Percentiles rank a stretch among this genome's conserved stretches.
Evolutionary conservation across 1,284 basidiomycete genomes (phyloP).

Genomic region (Wallemia hederae): DNA sequence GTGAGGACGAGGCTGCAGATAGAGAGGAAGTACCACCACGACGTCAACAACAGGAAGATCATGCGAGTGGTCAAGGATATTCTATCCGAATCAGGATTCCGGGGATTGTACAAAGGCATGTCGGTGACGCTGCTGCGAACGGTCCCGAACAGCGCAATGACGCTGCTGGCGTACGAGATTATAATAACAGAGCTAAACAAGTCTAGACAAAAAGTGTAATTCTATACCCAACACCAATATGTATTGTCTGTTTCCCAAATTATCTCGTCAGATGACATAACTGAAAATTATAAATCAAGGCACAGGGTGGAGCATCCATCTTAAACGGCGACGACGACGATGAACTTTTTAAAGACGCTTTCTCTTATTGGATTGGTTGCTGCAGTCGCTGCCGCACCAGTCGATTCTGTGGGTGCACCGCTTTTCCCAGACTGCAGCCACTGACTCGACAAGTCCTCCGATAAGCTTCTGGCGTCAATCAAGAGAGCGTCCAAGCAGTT

Average conservation of each 20-base stretch:
- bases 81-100: conserved; percentile 49
- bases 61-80: conserved; percentile 44
- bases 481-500: neutral
- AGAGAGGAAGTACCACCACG: conserved; percentile 15
- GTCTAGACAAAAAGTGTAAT: neutral
- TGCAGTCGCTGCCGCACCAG: neutral
- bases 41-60: conserved; percentile 19
- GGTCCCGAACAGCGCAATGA: conserved; percentile 75
- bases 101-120: conserved; percentile 59
- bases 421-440: too few species aligned
- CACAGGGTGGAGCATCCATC: neutral
- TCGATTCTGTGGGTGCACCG: too few species aligned
- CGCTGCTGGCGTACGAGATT: conserved; percentile 53
- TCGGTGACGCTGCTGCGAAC: conserved; percentile 71
- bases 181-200: conserved; percentile 1
- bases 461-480: neutral
- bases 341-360: too few species aligned
- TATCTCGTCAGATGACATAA: neutral
- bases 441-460: neutral
- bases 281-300: neutral
- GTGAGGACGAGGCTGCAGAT: conserved; percentile 74
- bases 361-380: neutral
- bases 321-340: too few species aligned
- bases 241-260: neutral
- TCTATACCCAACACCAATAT: neutral